These are phyloP conservation scores for Diplocarpon mali DNA, from an alignment of 2,329 filamentous ascomycete species.

Conservation along the genomic window DNA sequence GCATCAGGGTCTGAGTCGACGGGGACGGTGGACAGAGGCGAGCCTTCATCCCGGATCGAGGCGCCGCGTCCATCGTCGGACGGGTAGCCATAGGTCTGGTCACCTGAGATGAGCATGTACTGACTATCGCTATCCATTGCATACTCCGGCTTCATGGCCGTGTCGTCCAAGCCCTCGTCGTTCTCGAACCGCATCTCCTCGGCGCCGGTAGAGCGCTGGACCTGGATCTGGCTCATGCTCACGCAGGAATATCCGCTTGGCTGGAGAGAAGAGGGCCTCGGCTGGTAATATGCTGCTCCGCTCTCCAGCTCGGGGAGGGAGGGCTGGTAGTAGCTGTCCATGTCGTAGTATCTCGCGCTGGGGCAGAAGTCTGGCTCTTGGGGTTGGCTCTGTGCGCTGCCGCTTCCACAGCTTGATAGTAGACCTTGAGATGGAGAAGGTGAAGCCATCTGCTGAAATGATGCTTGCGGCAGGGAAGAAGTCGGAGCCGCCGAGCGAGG, in stretches of 20 bases:
- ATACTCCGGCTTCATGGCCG: conserved; percentile 12
- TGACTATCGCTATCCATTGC: conserved; percentile 4
- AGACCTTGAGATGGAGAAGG: conserved; percentile 20
- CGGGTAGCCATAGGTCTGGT: conserved; percentile 4
- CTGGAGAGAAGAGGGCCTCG: conserved; percentile 1
- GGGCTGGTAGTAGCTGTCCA: neutral
- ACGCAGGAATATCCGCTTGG: conserved; percentile 9
- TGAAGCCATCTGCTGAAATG: conserved; percentile 13
- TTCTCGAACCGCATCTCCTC: conserved; percentile 14
- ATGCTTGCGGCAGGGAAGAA: conserved; percentile 12
- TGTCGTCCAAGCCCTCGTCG: conserved; percentile 15
- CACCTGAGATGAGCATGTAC: neutral
- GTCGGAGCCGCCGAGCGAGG: conserved; percentile 3
- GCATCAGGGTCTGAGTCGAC: conserved; percentile 10
- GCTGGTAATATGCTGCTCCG: neutral
- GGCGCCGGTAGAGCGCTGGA: conserved; percentile 13
- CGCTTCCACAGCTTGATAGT: conserved; percentile 6
- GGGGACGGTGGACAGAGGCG: conserved; percentile 8
- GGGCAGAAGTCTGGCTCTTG: conserved; percentile 14
- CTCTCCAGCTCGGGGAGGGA: neutral
- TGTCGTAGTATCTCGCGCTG: conserved; percentile 13
- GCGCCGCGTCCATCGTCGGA: conserved; percentile 20
- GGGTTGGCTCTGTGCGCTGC: conserved; percentile 15
- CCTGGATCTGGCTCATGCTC: conserved; percentile 23
- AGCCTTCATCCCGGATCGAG: conserved; percentile 18